Percentiles rank a stretch among this genome's conserved stretches.
phyloP scores from a whole-genome alignment of 23 red algal genomes.

The Cyanidium caldarium region DNA sequence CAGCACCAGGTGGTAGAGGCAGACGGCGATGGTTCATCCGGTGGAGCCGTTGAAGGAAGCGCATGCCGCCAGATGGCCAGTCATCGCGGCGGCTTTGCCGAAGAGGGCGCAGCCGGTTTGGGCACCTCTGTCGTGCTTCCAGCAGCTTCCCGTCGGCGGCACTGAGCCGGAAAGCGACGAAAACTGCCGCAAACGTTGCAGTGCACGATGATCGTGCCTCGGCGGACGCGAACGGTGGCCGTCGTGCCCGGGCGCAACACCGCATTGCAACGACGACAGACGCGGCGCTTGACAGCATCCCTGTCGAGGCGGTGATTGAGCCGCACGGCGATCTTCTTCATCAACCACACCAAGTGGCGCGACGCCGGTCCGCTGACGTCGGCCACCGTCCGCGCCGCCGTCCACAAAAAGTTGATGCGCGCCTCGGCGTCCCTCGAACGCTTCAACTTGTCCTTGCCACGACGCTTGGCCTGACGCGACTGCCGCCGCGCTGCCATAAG shows the following conservation, averaged over 20 bases:
- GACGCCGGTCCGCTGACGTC: not conserved
- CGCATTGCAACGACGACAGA: not conserved
- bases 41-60: too few species aligned
- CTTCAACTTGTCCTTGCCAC: not conserved
- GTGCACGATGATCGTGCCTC: not conserved
- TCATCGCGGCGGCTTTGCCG: too few species aligned
- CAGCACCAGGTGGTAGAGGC: too few species aligned
- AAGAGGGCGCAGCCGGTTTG: too few species aligned
- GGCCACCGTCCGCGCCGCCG: not conserved
- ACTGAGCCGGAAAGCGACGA: not conserved
- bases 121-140: too few species aligned
- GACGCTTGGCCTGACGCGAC: not conserved
- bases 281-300: not conserved
- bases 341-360: not conserved
- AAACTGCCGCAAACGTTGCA: not conserved
- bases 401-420: not conserved
- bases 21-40: too few species aligned
- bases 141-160: too few species aligned
- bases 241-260: not conserved
- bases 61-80: too few species aligned
- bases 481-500: too few species aligned
- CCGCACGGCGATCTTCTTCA: not conserved
- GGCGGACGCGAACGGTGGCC: not conserved
- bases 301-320: not conserved
- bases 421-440: not conserved